These are phyloP conservation scores for Tylopilus balloui DNA, from an alignment of 768 basidiomycete species.

Conservation along the genomic window DNA sequence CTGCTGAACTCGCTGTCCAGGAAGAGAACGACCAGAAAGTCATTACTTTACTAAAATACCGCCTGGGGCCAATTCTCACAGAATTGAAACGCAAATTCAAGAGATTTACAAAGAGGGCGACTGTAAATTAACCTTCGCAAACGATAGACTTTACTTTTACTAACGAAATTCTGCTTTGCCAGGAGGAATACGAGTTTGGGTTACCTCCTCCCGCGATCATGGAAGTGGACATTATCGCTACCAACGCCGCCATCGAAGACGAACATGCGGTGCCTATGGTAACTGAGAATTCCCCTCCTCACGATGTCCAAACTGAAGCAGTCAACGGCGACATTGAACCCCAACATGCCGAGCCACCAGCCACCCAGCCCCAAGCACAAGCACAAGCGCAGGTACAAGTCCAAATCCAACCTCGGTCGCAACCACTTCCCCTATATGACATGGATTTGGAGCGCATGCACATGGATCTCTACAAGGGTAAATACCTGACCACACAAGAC, in stretches of 20 bases:
- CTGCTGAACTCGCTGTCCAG: constrained; percentile 77
- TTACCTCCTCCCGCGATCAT: constrained; percentile 21
- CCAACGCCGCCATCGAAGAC: constrained; percentile 36
- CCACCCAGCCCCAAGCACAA: constrained; percentile 34
- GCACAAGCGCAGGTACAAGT: constrained; percentile 35
- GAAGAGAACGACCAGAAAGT: constrained; percentile 76
- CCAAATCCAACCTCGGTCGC: constrained; percentile 36
- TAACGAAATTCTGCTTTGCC: constrained; percentile 9
- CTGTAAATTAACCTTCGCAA: constrained; percentile 43
- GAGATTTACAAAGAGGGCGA: constrained; percentile 77
- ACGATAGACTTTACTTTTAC: neutral
- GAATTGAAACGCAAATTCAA: constrained; percentile 93
- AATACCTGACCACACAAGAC: constrained; percentile 82
- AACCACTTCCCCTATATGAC: constrained; percentile 57
- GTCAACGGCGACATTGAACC: constrained; percentile 35
- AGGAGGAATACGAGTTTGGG: constrained; percentile 77
- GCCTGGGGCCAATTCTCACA: constrained; percentile 84
- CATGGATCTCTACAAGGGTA: constrained; percentile 72
- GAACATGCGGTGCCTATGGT: constrained; percentile 44
- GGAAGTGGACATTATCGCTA: constrained; percentile 35
- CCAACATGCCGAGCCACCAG: constrained; percentile 19
- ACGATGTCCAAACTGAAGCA: constrained; percentile 32
- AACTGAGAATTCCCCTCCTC: constrained; percentile 29
- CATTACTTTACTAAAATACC: constrained; percentile 78
- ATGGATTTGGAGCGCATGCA: constrained; percentile 95